Evolutionary conservation across 2,329 filamentous ascomycete genomes (phyloP), one percentile per base, ranked within the genome.

Genomic region (Coniella vitis): DNA sequence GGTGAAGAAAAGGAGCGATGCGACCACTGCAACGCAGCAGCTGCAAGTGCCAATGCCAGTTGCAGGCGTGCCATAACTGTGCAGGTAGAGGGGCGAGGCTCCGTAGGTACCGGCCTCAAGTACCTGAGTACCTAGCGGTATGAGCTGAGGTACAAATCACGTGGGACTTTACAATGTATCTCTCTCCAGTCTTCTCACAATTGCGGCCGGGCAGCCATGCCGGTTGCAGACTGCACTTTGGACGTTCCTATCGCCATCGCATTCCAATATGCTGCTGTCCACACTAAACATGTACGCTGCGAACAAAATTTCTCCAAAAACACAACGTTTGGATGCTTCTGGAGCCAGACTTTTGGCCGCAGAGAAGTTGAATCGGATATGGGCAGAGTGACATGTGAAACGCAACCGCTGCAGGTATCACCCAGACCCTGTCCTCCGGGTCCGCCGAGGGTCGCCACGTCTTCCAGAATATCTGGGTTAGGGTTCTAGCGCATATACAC

Each of bases 311-410:
- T 12, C 17, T 20, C 32, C 39, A 16, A 34, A 34, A 25, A 45
- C 40, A 8, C 17, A 29, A n/a, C 22, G 38, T 36, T 37, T 10
- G 7, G 32, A 37, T 20, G 25, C n/a, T 29, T 21, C 36, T 41
- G 31, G 25, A 43, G 13, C 29, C 17, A 38, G 31, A 35, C 37
- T 25, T 44, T 16, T 44, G 41, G 4, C 31, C 45, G 46, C 13
- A 13, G 21, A 31, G 31, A 20, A 20, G 31, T 13, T 13, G 19
- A 7, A 12, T n/a, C n/a, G 14, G 13, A 20, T 31, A 19, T 44
- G 22, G 36, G 22, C 41, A 22, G 17, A 52, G 49, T 52, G 46
- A 52, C 46, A 52, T 52, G 49, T 49, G 49, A 49, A 43, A 45
- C 46, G 41, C 19, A 38, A 32, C 46, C 25, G 35, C 34, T 38